phyloP scores from a whole-genome alignment of 2,329 filamentous ascomycete genomes.

The Mollisiaceae sp. region DNA sequence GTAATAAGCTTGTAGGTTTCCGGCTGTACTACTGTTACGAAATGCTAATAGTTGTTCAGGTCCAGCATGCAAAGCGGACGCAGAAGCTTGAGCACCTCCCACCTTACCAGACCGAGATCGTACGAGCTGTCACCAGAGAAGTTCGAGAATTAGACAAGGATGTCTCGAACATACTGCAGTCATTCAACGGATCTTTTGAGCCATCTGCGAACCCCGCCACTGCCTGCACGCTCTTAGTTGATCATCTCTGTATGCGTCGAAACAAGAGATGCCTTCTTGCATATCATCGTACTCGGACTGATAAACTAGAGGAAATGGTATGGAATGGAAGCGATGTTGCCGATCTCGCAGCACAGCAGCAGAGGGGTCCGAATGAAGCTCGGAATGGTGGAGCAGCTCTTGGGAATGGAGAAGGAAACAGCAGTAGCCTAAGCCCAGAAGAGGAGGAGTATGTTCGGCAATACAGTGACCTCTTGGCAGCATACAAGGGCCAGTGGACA shows the following conservation, averaged over 20 bases:
- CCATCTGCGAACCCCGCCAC: constrained; percentile 83
- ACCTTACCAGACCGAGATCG: constrained; percentile 84
- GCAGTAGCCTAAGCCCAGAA: constrained; percentile 87
- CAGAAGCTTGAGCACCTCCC: constrained; percentile 67
- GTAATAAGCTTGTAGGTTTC: constrained; percentile 66
- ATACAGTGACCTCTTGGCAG: constrained; percentile 90
- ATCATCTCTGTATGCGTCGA: constrained; percentile 92
- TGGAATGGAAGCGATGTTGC: constrained; percentile 88
- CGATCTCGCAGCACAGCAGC: constrained; percentile 67
- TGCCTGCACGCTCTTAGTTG: constrained; percentile 87
- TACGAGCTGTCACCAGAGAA: constrained; percentile 86
- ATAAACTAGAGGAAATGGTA: constrained; percentile 91
- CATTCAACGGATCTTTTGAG: constrained; percentile 85
- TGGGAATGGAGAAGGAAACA: constrained; percentile 55
- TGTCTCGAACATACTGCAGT: constrained; percentile 76
- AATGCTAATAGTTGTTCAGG: constrained; percentile 54
- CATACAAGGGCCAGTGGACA: constrained; percentile 98
- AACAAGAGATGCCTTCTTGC: constrained; percentile 96
- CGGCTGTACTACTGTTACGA: neutral
- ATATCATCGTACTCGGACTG: constrained; percentile 87
- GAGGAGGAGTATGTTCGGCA: constrained; percentile 95
- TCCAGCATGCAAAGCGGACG: constrained; percentile 94
- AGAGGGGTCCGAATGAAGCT: constrained; percentile 44
- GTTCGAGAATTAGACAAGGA: constrained; percentile 93
- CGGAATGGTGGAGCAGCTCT: constrained; percentile 41